A percentile compares a stretch with the other conserved stretches of the same genome.
phyloP scores from a whole-genome alignment of 345 rosid species.

The Salix viminalis region DNA sequence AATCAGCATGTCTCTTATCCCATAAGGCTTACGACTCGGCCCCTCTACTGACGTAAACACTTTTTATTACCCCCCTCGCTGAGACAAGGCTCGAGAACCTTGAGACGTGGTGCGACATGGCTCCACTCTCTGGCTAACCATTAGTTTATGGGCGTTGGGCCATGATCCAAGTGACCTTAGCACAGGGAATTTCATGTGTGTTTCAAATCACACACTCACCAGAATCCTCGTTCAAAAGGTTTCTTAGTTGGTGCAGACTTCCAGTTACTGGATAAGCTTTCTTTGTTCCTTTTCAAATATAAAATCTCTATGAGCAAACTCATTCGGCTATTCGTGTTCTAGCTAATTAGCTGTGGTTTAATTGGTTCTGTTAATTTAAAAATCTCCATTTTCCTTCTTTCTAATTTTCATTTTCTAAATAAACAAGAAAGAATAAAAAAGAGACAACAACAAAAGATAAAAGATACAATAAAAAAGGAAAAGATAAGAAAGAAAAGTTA shows the following conservation, averaged over 20 bases:
- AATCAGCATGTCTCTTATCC: conserved; percentile 34
- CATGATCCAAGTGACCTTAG: not conserved
- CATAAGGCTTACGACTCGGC: conserved; percentile 17
- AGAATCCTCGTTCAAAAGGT: not conserved
- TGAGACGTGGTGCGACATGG: conserved; percentile 4
- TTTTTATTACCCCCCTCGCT: not conserved
- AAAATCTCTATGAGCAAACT: not conserved
- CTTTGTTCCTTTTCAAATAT: not conserved
- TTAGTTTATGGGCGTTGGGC: conserved; percentile 8
- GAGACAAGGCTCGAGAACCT: conserved; percentile 13
- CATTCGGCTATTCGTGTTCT: not conserved
- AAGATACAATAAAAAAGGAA: too few species aligned
- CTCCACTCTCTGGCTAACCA: conserved; percentile 16
- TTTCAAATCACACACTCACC: not conserved
- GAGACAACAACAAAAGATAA: too few species aligned
- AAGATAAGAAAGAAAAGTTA: too few species aligned
- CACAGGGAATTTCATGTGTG: not conserved
- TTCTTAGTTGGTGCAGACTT: not conserved
- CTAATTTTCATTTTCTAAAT: too few species aligned
- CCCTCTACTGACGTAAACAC: not conserved
- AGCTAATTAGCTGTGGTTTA: too few species aligned
- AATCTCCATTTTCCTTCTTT: too few species aligned
- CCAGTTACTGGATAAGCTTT: too few species aligned
- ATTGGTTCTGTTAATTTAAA: too few species aligned
- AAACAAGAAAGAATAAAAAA: too few species aligned